These are phyloP conservation scores for Agrocybe praecox DNA, from an alignment of 768 basidiomycete genomes.

Conservation along the genomic window DNA sequence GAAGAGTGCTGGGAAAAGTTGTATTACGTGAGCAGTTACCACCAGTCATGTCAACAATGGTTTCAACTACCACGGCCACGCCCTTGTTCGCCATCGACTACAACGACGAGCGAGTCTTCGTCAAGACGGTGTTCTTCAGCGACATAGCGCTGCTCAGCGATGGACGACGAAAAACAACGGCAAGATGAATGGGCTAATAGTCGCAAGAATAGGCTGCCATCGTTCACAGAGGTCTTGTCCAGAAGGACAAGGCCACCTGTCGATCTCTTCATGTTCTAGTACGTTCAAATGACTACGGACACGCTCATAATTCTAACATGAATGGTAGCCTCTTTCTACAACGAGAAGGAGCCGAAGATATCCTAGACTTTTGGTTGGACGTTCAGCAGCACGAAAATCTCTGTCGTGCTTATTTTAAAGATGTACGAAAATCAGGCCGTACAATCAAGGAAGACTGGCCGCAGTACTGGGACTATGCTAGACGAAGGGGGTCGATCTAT, in stretches of 20 bases:
- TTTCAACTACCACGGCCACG: slow-evolving; percentile 27
- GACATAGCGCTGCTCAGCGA: slow-evolving; percentile 17
- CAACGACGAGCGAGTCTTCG: slow-evolving; percentile 24
- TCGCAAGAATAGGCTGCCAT: slow-evolving; percentile 79
- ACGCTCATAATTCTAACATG: not conserved
- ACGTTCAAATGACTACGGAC: slow-evolving; percentile 36
- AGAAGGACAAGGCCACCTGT: slow-evolving; percentile 92
- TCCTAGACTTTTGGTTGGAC: slow-evolving; percentile 98
- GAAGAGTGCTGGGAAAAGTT: slow-evolving; percentile 12
- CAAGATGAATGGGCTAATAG: slow-evolving; percentile 77
- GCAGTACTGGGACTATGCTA: slow-evolving; percentile 95
- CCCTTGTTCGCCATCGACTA: slow-evolving; percentile 23
- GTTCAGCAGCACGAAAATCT: slow-evolving; percentile 99
- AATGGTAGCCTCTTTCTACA: slow-evolving; percentile 85
- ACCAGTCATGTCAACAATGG: slow-evolving; percentile 33
- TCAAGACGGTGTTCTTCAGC: slow-evolving; percentile 10
- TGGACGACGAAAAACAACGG: slow-evolving; percentile 55
- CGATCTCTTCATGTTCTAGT: slow-evolving; percentile 99
- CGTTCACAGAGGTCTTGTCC: slow-evolving; percentile 89
- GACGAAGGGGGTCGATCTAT: slow-evolving; percentile 90
- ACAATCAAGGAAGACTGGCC: slow-evolving; percentile 98
- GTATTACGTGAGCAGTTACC: slow-evolving; percentile 39
- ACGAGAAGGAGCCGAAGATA: slow-evolving; percentile 94
- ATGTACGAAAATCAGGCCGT: slow-evolving; percentile 92
- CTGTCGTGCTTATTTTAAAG: slow-evolving; percentile 98